Base-by-base conservation (phyloP, 305 asterid genomes). In the Fraxinus albicans region DNA sequence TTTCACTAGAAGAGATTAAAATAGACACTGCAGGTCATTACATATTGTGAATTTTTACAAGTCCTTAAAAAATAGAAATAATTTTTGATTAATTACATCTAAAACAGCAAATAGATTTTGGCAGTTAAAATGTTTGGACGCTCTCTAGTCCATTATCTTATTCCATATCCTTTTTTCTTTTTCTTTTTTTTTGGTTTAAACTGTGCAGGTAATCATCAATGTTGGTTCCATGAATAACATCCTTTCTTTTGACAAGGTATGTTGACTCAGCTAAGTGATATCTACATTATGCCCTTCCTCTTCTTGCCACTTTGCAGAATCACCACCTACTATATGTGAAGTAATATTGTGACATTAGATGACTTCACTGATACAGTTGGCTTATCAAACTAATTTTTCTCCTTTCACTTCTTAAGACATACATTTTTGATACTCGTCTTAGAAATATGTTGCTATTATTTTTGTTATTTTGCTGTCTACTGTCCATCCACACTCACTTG, bases 181-280 rank as follows among this genome's bases (percentile, higher is more conserved):
- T 67, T 79, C 3, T 29, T 29, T 29, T 29, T 69, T 34, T 35
- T 81, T 8, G 85, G 6, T 77, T 85, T 85, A 42, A 78, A 80
- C 85, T 79, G 79, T 78, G 79, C 93, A 96, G 99, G 98, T 96
- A 80, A 94, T 96, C 86, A 84, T 96, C 90, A 96, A 88, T 80
- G 69, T 90, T 75, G 89, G 97, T 82, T 86, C 89, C 88, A 96
- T 94, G 98, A 93, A 90, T 87, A 90, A 87, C 80, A 88, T 95
- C 89, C 79, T 93, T 81, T 93, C 97, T 50, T 93, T 94, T 87
- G 98, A 96, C 90, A 88, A 94, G 99, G 99, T 96, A 89, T 80
- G 27, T 70, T 31, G 82, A 23, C 58, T 19, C 65, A 75, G 77
- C 70, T 23, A 44, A 27, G 63, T 38, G 72, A 77, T 60, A 53